Conservation (phyloP, 2,329 filamentous ascomycete genomes). For the Phialocephala subalpina region DNA sequence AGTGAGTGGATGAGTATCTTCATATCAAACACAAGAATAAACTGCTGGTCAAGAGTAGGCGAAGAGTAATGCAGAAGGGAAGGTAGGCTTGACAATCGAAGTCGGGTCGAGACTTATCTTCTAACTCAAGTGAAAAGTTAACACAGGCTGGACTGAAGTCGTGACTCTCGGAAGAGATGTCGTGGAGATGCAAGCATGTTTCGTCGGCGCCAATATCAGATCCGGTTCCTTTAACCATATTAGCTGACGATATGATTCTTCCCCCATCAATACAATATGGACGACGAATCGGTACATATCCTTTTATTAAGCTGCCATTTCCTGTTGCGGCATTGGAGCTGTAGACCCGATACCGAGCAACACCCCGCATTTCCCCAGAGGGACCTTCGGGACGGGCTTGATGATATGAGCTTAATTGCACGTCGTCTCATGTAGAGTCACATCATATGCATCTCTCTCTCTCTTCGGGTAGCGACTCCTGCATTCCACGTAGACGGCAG, state of each 20-base stretch:
- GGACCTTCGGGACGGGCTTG: neutral
- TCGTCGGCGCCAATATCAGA: neutral
- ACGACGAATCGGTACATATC: neutral
- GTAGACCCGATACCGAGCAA: neutral
- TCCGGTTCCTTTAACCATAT: neutral
- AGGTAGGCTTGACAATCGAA: neutral
- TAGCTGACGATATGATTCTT: neutral
- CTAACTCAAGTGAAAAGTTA: neutral
- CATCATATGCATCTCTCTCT: too few relatives aligned
- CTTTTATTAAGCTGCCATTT: neutral
- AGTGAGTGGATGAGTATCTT: constrained; percentile 23
- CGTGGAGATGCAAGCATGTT: neutral
- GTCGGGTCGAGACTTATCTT: neutral
- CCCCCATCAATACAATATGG: neutral
- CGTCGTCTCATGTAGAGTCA: neutral
- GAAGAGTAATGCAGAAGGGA: neutral
- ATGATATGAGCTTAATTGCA: neutral
- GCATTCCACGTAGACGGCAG: too few relatives aligned
- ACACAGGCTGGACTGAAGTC: too few relatives aligned
- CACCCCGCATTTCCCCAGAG: constrained; percentile 1
- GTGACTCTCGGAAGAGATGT: neutral
- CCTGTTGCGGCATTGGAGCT: neutral
- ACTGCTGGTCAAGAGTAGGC: neutral
- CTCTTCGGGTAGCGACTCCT: too few relatives aligned
- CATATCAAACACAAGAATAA: constrained; percentile 23